Percentiles rank a stretch among this genome's conserved stretches.
These are phyloP conservation scores for Limnomonas spitsbergensis DNA, from an alignment of 139 green algal genomes.

Conservation along the genomic window DNA sequence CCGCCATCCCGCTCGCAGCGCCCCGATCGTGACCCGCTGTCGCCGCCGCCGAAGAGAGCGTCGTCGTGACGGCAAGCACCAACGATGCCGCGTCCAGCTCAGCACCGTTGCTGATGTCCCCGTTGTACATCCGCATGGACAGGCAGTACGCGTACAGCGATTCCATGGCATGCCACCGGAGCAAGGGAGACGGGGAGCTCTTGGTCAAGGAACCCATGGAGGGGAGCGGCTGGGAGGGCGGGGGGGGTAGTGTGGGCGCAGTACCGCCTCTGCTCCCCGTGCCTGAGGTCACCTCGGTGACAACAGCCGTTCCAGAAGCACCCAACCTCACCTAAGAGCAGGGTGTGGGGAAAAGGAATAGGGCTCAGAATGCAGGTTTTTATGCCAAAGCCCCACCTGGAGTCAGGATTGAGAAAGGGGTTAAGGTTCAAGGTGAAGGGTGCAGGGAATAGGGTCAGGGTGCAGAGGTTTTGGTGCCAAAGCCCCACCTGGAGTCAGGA, in stretches of 20 bases:
- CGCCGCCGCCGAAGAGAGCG: neutral
- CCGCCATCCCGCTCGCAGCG: neutral
- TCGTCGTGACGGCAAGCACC: constrained; percentile 26
- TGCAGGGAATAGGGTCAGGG: no score
- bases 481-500: no score
- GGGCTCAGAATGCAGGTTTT: no score
- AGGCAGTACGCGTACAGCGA: constrained; percentile 65
- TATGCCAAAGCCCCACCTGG: no score
- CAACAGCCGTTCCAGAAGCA: no score
- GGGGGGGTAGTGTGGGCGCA: constrained; percentile 30
- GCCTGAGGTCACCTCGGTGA: no score
- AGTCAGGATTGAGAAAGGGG: no score
- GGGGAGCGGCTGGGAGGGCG: constrained; percentile 37
- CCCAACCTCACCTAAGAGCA: no score
- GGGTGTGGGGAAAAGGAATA: no score
- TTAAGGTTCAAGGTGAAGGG: no score
- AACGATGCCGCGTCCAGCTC: constrained; percentile 11
- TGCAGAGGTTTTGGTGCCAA: no score
- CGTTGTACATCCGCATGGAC: constrained; percentile 46
- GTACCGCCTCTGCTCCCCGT: no score
- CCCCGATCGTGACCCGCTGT: neutral
- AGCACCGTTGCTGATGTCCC: constrained; percentile 15
- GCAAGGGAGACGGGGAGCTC: constrained; percentile 34
- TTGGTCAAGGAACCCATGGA: constrained; percentile 40
- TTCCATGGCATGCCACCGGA: constrained; percentile 50